Conservation (phyloP, 73 alveolate genomes). For the Tetrahymena elliotti region DNA sequence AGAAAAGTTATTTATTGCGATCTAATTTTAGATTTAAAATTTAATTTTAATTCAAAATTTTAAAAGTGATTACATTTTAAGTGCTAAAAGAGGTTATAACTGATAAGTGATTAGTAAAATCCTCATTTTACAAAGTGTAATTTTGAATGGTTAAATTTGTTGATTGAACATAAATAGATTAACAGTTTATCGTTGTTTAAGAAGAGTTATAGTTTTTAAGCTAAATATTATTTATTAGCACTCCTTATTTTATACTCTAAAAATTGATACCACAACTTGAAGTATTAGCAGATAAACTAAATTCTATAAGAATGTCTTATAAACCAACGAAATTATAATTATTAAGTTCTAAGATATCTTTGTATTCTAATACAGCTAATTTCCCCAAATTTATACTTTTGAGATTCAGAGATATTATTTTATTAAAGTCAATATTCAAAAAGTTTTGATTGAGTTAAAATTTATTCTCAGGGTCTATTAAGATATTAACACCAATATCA, state of each 20-base stretch:
- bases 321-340: background rate
- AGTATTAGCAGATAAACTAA: background rate
- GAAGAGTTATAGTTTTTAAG: background rate
- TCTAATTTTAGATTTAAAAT: background rate
- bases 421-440: background rate
- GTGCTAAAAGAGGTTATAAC: background rate
- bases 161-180: background rate
- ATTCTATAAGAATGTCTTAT: background rate
- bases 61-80: background rate
- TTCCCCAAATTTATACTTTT: background rate
- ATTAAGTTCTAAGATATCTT: background rate
- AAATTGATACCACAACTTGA: background rate
- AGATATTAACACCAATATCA: background rate
- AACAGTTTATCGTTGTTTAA: background rate
- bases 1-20: background rate
- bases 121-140: background rate
- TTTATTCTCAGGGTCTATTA: background rate
- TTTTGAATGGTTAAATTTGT: background rate
- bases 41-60: too few relatives aligned
- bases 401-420: background rate
- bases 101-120: background rate
- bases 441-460: background rate
- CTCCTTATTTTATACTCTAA: background rate
- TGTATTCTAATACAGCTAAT: background rate
- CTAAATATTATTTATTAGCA: too few relatives aligned